Evolutionary conservation across 2,329 filamentous ascomycete genomes (phyloP), one percentile per base, ranked within the genome.

Genomic region (Colletotrichum tamarilloi): DNA sequence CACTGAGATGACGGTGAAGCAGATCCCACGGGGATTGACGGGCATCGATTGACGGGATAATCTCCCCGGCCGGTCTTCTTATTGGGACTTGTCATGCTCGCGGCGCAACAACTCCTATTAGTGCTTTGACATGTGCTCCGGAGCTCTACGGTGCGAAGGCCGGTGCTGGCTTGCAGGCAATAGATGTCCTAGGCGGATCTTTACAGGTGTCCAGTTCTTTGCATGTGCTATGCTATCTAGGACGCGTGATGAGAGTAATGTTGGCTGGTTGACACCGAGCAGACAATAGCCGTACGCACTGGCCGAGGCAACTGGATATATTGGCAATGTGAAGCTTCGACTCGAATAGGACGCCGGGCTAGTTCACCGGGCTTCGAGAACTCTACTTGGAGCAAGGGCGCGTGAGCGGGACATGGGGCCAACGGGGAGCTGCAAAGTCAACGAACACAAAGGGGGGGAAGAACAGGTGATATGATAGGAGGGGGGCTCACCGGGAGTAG

Each of bases 1-100:
- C 9, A 16, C 49, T 56, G 22, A 56, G 66, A 16, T 26, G n/a
- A 60, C 24, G 62, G 14, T 16, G 11, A 49, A 28, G 42, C n/a
- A 38, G 67, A 63, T 49, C 42, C 42, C 42, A 49, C 19, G 56
- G 70, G 49, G 49, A 22, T 58, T 62, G 22, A 35, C 56, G 71
- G 22, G 35, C 30, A 42, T 71, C 71, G 49, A 71, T 73, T 57
- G 62, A 71, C 67, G 67, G 60, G 60, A 73, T 70, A 73, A 73
- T 73, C 32, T 72, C 53, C 32, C 26, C 12, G 28, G 52, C 58
- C 38, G 59, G 59, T 26, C 46, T 72, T 52, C 19, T 38, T 19
- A 46, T n/a, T 11, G 19, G n/a, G 6, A 63, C 14, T 16, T 26
- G n/a, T 26, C 22, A 11, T n/a, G 46, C 16, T 6, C 11, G 24